Percentiles rank a stretch among this genome's conserved stretches.
Evolutionary conservation across 257 asterid genomes (phyloP).

Genomic region (Gentiana dahurica): DNA sequence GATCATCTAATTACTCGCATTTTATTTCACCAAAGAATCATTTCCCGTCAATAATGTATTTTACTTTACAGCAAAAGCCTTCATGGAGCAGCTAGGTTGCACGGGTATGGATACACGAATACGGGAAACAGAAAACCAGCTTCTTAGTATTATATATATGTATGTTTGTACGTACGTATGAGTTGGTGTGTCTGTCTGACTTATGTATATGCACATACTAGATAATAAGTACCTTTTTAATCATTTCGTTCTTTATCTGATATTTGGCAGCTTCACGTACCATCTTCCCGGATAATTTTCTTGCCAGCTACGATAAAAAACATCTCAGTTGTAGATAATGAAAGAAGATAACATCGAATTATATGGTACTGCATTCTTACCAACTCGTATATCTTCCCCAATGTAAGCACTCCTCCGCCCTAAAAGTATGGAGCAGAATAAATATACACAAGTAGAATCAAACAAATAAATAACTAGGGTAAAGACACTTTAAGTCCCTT

Average conservation of each 20-base stretch:
- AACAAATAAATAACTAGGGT: constrained; percentile 1
- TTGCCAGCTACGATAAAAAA: constrained; percentile 48
- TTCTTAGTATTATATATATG: no score
- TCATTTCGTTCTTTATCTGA: constrained; percentile 57
- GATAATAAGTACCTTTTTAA: constrained; percentile 45
- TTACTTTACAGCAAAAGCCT: no score
- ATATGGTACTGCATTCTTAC: constrained; percentile 29
- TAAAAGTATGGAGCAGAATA: constrained; percentile 19
- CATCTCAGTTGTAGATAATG: constrained; percentile 10
- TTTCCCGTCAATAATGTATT: no score
- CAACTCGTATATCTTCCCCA: constrained; percentile 58
- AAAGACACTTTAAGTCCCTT: neutral
- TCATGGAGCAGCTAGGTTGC: no score
- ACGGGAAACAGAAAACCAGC: no score
- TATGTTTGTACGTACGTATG: no score
- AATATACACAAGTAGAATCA: constrained; percentile 5
- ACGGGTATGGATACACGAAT: no score
- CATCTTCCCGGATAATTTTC: constrained; percentile 63
- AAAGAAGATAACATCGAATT: constrained; percentile 7
- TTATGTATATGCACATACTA: no score
- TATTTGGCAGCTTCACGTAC: constrained; percentile 72
- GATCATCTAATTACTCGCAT: no score
- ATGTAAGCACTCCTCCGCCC: constrained; percentile 89
- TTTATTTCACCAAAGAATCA: no score
- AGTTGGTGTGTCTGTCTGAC: no score